Evolutionary conservation across 345 rosid genomes (phyloP), one percentile per base, ranked within the genome.

Genomic region (Excoecaria cochinchinensis): DNA sequence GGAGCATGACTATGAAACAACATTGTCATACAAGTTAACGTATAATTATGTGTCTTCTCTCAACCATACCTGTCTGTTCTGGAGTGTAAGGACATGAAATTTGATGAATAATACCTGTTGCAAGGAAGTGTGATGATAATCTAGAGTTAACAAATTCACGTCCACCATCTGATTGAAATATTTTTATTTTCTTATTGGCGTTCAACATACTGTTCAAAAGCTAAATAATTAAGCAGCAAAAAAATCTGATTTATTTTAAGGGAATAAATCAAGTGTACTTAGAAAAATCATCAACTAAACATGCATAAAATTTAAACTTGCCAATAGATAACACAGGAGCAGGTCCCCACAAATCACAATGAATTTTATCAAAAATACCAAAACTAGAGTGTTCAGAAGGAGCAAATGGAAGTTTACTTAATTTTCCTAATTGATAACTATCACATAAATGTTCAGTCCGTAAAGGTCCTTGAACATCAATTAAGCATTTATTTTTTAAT

Each of bases 161-260:
- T 8, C 25, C 14, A 21, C 66, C 66, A 61, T 55, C 5, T 51
- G 55, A 51, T 0, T 51, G 55, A 15, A 51, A 51, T 3, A 8
- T 31, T 51, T 51, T 59, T 7, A 59, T 59, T 5, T 22, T 21
- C 3, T 59, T 59, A n/a, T 13, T 25, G 31, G 5, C 63, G 8
- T 3, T 1, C 10, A 3, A 59, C 36, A 21, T n/a, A 59, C 8
- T 59, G 7, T 59, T 59, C 63, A 59, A 59, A 59, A 11, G 14
- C 31, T 25, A 59, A 59, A 10, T 59, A n/a, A n/a, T n/a, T n/a
- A 59, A 21, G 63, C 21, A 59, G 63, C 63, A 59, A 59, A 59
- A 25, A 21, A 19, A 59, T 59, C 63, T 4, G 31, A 59, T 59
- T 59, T 59, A 11, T 25, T 31, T 59, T 13, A 59, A 13, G 5